phyloP scores from a whole-genome alignment of 169 alveolate genomes.

The Eimeria necatrix region DNA sequence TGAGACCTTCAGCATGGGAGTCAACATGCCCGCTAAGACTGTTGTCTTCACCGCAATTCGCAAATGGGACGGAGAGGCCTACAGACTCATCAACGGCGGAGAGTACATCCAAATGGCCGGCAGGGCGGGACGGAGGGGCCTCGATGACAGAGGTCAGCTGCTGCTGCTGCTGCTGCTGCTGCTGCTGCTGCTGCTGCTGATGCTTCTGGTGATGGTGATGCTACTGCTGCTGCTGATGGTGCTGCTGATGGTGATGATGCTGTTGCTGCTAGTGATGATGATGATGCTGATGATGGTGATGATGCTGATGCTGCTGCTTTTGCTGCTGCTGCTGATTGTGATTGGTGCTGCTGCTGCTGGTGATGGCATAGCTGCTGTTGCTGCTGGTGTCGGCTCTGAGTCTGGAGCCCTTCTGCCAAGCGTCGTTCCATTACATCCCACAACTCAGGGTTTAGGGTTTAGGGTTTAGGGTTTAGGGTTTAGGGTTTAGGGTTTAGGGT shows the following conservation, averaged over 20 bases:
- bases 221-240: conserved; percentile 92
- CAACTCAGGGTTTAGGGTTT: neutral
- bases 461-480: conserved; percentile 38
- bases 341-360: too few relatives aligned
- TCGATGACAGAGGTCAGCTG: conserved; percentile 93
- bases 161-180: conserved; percentile 42
- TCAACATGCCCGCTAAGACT: conserved; percentile 99
- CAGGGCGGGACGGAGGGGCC: conserved; percentile 99
- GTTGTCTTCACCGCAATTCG: conserved; percentile 96
- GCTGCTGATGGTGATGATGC: conserved; percentile 97
- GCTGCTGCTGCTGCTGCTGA: conserved; percentile 82
- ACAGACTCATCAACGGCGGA: conserved; percentile 92
- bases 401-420: neutral
- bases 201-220: conserved; percentile 98
- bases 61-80: conserved; percentile 95
- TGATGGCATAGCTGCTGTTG: conserved; percentile 82
- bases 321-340: too few relatives aligned
- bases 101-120: conserved; percentile 99
- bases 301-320: too few relatives aligned
- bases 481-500: conserved; percentile 47
- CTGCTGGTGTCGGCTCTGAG: conserved; percentile 51
- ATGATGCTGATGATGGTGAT: too few relatives aligned
- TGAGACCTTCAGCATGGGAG: conserved; percentile 99
- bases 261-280: conserved; percentile 97
- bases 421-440: neutral